A percentile compares a stretch with the other conserved stretches of the same genome.
phyloP scores from a whole-genome alignment of 345 rosid species.

The Turritis glabra region DNA sequence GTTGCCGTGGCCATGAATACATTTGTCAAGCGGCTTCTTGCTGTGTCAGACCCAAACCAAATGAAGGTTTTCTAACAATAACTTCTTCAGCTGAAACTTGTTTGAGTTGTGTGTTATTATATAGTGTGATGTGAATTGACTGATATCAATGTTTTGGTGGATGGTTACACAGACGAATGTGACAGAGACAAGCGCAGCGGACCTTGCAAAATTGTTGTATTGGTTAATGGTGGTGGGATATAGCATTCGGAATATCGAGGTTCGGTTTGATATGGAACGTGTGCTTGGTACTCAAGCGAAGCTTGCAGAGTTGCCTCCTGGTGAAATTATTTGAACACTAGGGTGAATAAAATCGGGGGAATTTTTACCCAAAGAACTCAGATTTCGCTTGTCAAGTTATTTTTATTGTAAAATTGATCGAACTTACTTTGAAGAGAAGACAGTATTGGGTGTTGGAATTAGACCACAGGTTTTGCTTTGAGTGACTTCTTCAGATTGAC shows the following conservation, averaged over 20 bases:
- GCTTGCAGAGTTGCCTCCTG: constrained; percentile 87
- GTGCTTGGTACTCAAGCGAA: constrained; percentile 78
- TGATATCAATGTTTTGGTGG: constrained; percentile 21
- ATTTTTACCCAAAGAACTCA: constrained; percentile 9
- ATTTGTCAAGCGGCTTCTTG: constrained; percentile 86
- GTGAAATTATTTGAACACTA: constrained; percentile 58
- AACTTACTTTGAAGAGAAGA: background rate
- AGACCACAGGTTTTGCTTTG: background rate
- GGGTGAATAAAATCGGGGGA: background rate
- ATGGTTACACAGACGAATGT: constrained; percentile 54
- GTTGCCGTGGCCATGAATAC: constrained; percentile 91
- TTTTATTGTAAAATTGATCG: constrained; percentile 15
- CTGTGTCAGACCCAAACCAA: constrained; percentile 74
- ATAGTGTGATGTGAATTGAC: background rate
- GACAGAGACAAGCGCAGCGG: constrained; percentile 81
- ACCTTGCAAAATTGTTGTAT: constrained; percentile 81
- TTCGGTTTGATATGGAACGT: constrained; percentile 93
- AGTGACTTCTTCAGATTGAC: background rate
- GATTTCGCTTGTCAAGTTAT: constrained; percentile 6
- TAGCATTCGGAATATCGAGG: constrained; percentile 92
- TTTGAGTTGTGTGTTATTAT: background rate
- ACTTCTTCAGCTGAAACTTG: constrained; percentile 5
- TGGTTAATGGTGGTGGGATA: constrained; percentile 99
- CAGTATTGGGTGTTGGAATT: background rate
- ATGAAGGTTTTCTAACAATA: constrained; percentile 68